Base-by-base conservation (phyloP, 371 early-diverging fungal genomes). In the Actinomortierella ambigua region DNA sequence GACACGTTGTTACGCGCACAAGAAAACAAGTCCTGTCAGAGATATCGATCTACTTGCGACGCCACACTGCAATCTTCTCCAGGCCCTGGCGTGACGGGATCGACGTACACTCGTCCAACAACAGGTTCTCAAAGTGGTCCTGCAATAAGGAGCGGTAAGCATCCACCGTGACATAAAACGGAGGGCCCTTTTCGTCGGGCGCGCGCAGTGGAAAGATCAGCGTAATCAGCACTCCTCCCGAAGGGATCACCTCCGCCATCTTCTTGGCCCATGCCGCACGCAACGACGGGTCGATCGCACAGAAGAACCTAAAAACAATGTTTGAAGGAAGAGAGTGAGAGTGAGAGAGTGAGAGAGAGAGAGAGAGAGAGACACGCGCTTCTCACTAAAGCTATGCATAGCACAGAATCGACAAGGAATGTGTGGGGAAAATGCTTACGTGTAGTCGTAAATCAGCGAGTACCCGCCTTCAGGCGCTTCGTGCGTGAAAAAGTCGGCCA, bases 381-480 rank as follows among this genome's bases (percentile, higher is more conserved):
- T n/a, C n/a, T n/a, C n/a, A n/a, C n/a, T n/a, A n/a, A n/a, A n/a
- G n/a, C n/a, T n/a, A n/a, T n/a, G n/a, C n/a, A n/a, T n/a, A n/a
- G n/a, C n/a, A n/a, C n/a, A n/a, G n/a, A n/a, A n/a, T n/a, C n/a
- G n/a, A n/a, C n/a, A n/a, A n/a, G n/a, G n/a, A n/a, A n/a, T n/a
- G n/a, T n/a, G n/a, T n/a, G n/a, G n/a, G n/a, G n/a, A n/a, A n/a
- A 34, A 34, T 34, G 64, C 80, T 68, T 82, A 88, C 84, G 94
- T 93, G 75, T 93, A 93, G 67, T 95, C 95, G 54, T 87, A 95
- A 6, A 92, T 84, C n/a, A 94, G 79, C 63, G 87, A 84, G 77
- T 84, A 95, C 39, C 84, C 81, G 41, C 67, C 78, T 18, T 63
- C 65, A 3, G 88, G 87, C 4, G 76, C 59, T 3, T 77, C 65